phyloP scores from a whole-genome alignment of 2,329 filamentous ascomycete species.

The Clonostachys sp. region DNA sequence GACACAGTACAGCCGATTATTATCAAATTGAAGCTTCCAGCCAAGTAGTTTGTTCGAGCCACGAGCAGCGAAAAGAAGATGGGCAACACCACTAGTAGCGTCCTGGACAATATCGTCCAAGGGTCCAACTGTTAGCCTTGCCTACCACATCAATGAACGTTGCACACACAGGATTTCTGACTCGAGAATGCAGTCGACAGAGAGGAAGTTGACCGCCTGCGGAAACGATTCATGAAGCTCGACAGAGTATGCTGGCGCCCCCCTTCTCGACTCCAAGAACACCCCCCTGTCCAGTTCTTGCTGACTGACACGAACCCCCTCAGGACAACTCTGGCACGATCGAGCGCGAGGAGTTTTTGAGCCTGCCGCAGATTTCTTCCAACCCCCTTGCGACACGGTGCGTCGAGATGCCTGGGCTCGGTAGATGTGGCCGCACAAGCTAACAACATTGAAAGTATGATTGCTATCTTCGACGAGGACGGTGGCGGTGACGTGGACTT shows the following conservation, averaged over 20 bases:
- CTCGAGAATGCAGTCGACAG: conserved; percentile 68
- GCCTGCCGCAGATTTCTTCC: conserved; percentile 92
- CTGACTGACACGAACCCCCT: not conserved
- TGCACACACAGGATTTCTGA: not conserved
- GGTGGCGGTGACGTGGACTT: conserved; percentile 98
- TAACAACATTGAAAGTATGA: conserved; percentile 66
- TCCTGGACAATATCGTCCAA: conserved; percentile 94
- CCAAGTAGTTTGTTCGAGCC: too few species aligned
- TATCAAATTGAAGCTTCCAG: too few species aligned
- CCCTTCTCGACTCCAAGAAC: not conserved
- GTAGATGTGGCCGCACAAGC: not conserved
- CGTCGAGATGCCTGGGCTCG: conserved; percentile 7
- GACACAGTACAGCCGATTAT: not conserved
- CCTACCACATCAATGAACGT: not conserved
- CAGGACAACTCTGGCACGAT: conserved; percentile 98
- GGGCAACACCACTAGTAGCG: conserved; percentile 66
- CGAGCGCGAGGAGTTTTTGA: conserved; percentile 97
- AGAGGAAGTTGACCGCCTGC: conserved; percentile 91
- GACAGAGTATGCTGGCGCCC: conserved; percentile 69
- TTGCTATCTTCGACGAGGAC: conserved; percentile 98
- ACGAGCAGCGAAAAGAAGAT: conserved; percentile 28
- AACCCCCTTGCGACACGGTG: conserved; percentile 95
- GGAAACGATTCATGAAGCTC: conserved; percentile 98
- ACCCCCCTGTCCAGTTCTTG: not conserved
- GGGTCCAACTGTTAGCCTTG: conserved; percentile 78